phyloP scores from a whole-genome alignment of 441 rosid genomes.

The Jatropha multifida region DNA sequence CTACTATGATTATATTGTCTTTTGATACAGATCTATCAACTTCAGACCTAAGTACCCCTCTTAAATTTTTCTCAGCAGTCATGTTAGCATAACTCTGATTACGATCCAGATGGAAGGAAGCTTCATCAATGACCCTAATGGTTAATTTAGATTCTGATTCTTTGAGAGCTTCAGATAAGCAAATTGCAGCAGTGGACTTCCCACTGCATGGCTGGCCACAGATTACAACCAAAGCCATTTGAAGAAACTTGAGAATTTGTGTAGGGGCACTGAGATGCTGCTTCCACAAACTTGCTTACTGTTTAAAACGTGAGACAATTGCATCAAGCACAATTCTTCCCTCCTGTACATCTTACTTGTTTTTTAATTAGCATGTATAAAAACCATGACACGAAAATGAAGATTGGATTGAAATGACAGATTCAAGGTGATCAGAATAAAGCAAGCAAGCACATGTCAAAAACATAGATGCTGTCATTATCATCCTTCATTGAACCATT shows the following conservation, averaged over 20 bases:
- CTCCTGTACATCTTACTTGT: not conserved
- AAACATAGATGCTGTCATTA: not conserved
- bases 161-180: slow-evolving; percentile 62
- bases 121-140: slow-evolving; percentile 69
- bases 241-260: not conserved
- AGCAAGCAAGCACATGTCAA: not conserved
- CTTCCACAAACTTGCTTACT: not conserved
- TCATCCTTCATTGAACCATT: not conserved
- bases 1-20: slow-evolving; percentile 74
- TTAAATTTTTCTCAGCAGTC: slow-evolving; percentile 84
- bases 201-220: slow-evolving; percentile 97
- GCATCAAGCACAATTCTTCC: slow-evolving; percentile 7
- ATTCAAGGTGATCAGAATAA: not conserved
- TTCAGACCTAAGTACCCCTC: slow-evolving; percentile 91
- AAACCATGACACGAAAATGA: not conserved
- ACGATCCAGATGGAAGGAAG: slow-evolving; percentile 80
- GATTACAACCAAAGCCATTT: slow-evolving; percentile 87
- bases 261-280: not conserved
- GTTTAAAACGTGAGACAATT: slow-evolving; percentile 9
- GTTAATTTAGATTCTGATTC: slow-evolving; percentile 61
- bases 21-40: slow-evolving; percentile 94
- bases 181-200: slow-evolving; percentile 65
- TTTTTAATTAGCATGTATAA: not conserved
- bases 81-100: slow-evolving; percentile 85
- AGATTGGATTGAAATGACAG: not conserved